These are phyloP conservation scores for Lunularia cruciata DNA, from an alignment of 225 moss, liverwort and hornwort genomes.

Conservation along the genomic window DNA sequence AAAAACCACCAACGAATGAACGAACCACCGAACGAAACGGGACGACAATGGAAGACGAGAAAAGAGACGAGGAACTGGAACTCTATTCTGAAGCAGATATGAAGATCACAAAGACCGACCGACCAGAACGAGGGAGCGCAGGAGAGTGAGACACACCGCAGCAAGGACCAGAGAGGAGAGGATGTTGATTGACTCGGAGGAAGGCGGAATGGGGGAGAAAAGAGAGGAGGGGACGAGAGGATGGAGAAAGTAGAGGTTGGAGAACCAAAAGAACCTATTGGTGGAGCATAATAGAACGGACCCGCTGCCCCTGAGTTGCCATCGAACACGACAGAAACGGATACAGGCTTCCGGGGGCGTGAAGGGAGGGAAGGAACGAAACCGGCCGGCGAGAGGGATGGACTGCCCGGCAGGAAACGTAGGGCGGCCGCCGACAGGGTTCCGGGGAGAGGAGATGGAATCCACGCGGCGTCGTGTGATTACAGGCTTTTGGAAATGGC, in stretches of 20 bases:
- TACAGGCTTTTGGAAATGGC: constrained; percentile 17
- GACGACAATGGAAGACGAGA: no score
- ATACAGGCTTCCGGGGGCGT: background rate
- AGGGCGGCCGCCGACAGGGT: constrained; percentile 12
- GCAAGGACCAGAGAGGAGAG: background rate
- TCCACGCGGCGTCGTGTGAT: constrained; percentile 25
- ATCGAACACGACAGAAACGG: background rate
- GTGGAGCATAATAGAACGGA: background rate
- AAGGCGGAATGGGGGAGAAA: background rate
- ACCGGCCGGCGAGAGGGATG: background rate
- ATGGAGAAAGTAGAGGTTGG: background rate
- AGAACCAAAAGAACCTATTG: background rate
- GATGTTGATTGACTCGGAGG: no score
- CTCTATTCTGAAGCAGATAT: no score
- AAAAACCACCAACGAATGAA: no score
- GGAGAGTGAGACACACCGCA: background rate
- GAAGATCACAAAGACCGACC: no score
- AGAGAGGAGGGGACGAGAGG: background rate
- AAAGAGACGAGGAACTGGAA: no score
- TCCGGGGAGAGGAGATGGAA: constrained; percentile 5
- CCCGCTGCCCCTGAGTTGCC: background rate
- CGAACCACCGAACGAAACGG: no score
- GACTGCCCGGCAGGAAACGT: background rate
- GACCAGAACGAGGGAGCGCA: background rate
- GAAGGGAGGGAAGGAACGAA: background rate